phyloP scores from a whole-genome alignment of 495 filamentous ascomycete genomes.

The Astrocystis sublimbata region DNA sequence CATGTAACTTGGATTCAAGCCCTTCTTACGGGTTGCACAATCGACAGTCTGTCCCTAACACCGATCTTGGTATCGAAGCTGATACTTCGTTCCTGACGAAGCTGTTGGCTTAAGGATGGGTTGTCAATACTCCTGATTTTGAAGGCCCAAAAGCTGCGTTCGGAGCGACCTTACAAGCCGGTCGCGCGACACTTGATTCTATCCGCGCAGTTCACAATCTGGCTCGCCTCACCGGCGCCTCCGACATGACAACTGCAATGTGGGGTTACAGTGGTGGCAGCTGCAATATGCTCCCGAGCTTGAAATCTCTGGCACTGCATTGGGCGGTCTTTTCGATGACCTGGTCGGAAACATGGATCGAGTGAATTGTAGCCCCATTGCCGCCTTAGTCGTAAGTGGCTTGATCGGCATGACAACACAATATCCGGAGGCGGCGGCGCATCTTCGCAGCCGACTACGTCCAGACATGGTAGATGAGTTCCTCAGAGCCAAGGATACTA shows the following conservation, averaged over 20 bases:
- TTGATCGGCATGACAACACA: no score
- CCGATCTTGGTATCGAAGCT: not conserved
- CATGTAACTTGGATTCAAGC: slow-evolving; percentile 35
- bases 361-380: no score
- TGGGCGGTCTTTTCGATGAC: no score
- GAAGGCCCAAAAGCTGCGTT: not conserved
- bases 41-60: not conserved
- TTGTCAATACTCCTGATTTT: not conserved
- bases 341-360: no score
- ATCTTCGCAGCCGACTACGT: no score
- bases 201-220: slow-evolving; percentile 43
- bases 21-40: slow-evolving; percentile 11
- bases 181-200: slow-evolving; percentile 42
- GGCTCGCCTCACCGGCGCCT: slow-evolving; percentile 1
- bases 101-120: no score
- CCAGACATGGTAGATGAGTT: no score
- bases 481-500: no score
- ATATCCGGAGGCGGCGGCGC: no score
- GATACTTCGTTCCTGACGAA: not conserved
- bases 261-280: not conserved
- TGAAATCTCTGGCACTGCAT: no score
- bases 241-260: not conserved
- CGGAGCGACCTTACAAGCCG: not conserved
- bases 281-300: no score
- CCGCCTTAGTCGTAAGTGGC: no score